Percentiles rank a stretch among this genome's conserved stretches.
Evolutionary conservation across 768 basidiomycete genomes (phyloP).

Genomic region (Mycena polygramma): DNA sequence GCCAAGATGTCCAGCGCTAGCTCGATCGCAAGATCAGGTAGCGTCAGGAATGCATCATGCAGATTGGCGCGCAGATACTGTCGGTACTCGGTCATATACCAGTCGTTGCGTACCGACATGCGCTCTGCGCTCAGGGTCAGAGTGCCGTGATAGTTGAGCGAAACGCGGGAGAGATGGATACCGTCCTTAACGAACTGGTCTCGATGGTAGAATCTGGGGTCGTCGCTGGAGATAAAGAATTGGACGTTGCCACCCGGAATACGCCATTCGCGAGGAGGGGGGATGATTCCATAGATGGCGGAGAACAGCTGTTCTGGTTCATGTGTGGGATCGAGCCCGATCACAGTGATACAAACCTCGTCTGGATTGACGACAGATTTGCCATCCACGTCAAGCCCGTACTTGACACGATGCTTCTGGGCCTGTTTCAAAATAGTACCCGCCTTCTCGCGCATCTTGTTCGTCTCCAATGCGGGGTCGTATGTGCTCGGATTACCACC

Average conservation of each 20-base stretch:
- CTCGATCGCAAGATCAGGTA: constrained; percentile 18
- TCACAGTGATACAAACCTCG: constrained; percentile 19
- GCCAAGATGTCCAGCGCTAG: constrained; percentile 17
- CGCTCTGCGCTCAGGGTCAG: constrained; percentile 21
- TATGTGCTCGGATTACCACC: constrained; percentile 10
- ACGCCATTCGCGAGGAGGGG: constrained; percentile 5
- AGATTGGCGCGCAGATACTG: neutral
- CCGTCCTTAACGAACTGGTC: constrained; percentile 15
- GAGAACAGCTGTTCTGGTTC: constrained; percentile 12
- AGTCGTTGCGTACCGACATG: neutral
- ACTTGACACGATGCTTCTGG: neutral
- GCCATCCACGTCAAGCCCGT: neutral
- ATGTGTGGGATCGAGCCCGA: neutral
- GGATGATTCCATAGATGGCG: constrained; percentile 17
- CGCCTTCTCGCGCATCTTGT: constrained; percentile 19
- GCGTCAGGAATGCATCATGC: constrained; percentile 4
- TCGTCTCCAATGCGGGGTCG: constrained; percentile 3
- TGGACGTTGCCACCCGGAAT: neutral
- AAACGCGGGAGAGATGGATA: constrained; percentile 6
- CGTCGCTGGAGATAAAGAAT: neutral
- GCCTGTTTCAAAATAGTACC: neutral
- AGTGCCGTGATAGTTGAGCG: constrained; percentile 27
- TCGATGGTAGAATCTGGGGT: constrained; percentile 17
- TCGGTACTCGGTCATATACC: neutral
- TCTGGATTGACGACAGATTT: constrained; percentile 5